phyloP scores from a whole-genome alignment of 768 basidiomycete species.

The Boletus sensibilis region DNA sequence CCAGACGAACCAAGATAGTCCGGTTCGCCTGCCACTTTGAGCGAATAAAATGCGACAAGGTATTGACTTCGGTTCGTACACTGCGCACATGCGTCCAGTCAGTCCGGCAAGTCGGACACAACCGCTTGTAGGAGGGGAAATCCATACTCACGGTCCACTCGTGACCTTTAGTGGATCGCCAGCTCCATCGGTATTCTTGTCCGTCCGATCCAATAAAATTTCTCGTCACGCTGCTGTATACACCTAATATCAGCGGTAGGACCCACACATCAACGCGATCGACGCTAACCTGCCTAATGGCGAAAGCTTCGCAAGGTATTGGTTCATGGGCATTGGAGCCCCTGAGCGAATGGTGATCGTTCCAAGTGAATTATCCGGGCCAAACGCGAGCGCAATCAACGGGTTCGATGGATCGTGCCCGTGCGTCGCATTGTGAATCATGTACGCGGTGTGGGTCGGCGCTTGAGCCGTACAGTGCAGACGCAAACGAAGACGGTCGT shows the following conservation, averaged over 20 bases:
- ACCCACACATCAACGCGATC: background rate
- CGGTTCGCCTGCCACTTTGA: conserved; percentile 55
- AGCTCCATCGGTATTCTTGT: conserved; percentile 61
- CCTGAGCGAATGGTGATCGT: conserved; percentile 46
- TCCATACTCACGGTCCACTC: conserved; percentile 61
- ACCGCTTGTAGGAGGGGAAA: background rate
- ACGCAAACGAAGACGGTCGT: conserved; percentile 55
- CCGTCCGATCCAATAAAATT: conserved; percentile 61
- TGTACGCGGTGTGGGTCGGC: conserved; percentile 45
- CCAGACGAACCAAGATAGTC: conserved; percentile 55
- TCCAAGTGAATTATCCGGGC: conserved; percentile 48
- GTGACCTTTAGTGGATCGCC: conserved; percentile 44
- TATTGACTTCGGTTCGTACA: conserved; percentile 53
- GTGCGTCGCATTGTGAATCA: conserved; percentile 45
- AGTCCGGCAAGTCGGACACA: background rate
- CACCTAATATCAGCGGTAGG: conserved; percentile 2
- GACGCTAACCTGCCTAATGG: conserved; percentile 42
- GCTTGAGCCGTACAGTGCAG: conserved; percentile 49
- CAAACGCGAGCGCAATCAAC: conserved; percentile 51
- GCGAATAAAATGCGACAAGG: conserved; percentile 59
- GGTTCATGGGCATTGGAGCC: conserved; percentile 44
- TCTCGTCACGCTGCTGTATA: conserved; percentile 43
- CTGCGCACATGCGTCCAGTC: conserved; percentile 32
- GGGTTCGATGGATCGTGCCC: conserved; percentile 36
- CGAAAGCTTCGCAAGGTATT: conserved; percentile 48